phyloP scores from a whole-genome alignment of 1,284 basidiomycete genomes.

The Malassezia nana region DNA sequence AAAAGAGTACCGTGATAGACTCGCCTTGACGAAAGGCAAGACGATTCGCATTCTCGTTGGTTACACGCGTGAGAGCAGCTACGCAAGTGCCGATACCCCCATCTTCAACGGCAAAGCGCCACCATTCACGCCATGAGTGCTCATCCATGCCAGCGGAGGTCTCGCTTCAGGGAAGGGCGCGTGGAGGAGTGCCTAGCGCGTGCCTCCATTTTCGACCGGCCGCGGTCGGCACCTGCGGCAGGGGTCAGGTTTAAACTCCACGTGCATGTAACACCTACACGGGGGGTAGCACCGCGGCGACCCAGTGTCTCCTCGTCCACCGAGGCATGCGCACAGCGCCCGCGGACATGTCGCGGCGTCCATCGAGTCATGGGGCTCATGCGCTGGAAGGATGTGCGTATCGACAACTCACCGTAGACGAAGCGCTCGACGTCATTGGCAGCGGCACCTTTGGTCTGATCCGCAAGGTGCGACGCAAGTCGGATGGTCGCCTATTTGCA shows the following conservation, averaged over 20 bases:
- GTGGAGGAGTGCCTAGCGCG: neutral
- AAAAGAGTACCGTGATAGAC: slow-evolving; percentile 39
- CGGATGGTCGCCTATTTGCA: slow-evolving; percentile 79
- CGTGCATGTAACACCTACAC: slow-evolving; percentile 20
- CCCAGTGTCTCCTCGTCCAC: neutral
- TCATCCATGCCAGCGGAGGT: slow-evolving; percentile 31
- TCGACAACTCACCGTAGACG: slow-evolving; percentile 50
- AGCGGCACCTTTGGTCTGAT: slow-evolving; percentile 97
- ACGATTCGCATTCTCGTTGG: slow-evolving; percentile 31
- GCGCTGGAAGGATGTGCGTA: slow-evolving; percentile 15
- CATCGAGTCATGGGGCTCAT: neutral
- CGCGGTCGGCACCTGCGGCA: neutral
- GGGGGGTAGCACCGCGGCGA: neutral
- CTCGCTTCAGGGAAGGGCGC: neutral
- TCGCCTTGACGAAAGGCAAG: slow-evolving; percentile 46
- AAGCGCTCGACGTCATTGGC: slow-evolving; percentile 79
- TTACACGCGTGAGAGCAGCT: slow-evolving; percentile 39
- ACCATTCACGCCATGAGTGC: slow-evolving; percentile 45
- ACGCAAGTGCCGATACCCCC: slow-evolving; percentile 44
- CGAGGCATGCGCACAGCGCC: neutral
- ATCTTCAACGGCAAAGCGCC: slow-evolving; percentile 45
- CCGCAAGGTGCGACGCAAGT: slow-evolving; percentile 73
- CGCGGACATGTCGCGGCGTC: neutral
- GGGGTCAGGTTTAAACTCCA: neutral
- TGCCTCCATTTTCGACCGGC: neutral